Evolutionary conservation across 768 basidiomycete species (phyloP).

Genomic region (Pleurotus salmoneostramineus): DNA sequence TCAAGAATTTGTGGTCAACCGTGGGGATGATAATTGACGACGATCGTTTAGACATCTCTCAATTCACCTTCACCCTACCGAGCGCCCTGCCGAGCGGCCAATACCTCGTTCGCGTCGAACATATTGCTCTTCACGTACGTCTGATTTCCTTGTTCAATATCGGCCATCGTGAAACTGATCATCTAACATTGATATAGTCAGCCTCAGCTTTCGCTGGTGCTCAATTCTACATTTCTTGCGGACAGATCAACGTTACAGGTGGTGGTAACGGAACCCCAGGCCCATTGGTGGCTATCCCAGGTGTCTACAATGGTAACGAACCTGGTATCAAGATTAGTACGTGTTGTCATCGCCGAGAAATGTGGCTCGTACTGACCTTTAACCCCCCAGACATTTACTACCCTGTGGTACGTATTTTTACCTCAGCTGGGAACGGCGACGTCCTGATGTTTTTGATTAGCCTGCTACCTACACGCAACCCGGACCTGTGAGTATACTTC

Average conservation of each 20-base stretch:
- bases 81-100: conserved; percentile 33
- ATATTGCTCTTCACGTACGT: conserved; percentile 35
- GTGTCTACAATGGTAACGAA: conserved; percentile 29
- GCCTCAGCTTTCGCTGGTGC: conserved; percentile 37
- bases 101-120: conserved; percentile 38
- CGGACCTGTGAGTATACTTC: conserved; percentile 18
- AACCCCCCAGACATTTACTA: conserved; percentile 1
- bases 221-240: conserved; percentile 34
- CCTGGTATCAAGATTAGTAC: conserved; percentile 3
- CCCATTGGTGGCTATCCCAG: conserved; percentile 31
- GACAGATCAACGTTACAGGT: conserved; percentile 34
- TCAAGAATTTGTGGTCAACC: conserved; percentile 1
- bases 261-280: conserved; percentile 34
- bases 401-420: not conserved
- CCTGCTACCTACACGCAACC: conserved; percentile 20
- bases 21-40: not conserved
- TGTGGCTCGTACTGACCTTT: not conserved
- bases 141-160: not conserved
- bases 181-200: not conserved
- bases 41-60: conserved; percentile 16
- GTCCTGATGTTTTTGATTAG: not conserved
- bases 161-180: not conserved
- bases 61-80: conserved; percentile 34
- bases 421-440: not conserved
- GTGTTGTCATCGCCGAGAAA: not conserved